Conservation (phyloP, 495 filamentous ascomycete genomes). For the Xylaria longipes region DNA sequence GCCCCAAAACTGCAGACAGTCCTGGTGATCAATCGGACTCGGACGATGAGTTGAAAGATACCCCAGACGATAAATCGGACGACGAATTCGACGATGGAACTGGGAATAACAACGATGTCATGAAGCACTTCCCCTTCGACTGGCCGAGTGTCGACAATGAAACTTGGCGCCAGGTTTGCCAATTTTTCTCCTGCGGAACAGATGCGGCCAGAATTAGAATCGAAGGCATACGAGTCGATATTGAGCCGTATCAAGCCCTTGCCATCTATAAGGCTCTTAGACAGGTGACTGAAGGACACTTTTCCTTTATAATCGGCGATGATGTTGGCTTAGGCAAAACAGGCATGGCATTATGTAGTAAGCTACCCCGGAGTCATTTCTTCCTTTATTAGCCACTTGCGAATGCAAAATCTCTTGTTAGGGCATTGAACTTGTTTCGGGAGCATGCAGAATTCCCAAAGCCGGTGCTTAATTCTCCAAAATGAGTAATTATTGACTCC, state of each 20-base stretch:
- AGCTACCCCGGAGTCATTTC: no score
- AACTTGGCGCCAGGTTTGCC: neutral
- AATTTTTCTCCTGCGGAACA: neutral
- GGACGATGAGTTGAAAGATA: neutral
- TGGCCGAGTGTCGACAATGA: neutral
- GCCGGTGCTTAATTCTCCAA: no score
- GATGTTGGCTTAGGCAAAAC: neutral
- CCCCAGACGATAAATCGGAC: neutral
- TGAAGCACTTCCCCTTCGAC: neutral
- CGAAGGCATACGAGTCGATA: neutral
- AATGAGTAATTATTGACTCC: no score
- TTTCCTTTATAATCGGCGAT: neutral
- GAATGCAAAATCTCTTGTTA: no score
- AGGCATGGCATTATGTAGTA: neutral
- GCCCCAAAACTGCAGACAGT: neutral
- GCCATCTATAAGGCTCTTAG: neutral
- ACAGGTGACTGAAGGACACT: neutral
- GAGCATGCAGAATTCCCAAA: no score
- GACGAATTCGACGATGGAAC: neutral
- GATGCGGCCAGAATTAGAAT: neutral
- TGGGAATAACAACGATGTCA: neutral
- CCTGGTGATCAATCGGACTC: neutral
- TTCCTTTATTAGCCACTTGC: no score
- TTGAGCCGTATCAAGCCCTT: conserved; percentile 8
- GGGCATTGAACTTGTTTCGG: no score